Base-by-base conservation (phyloP, 2,329 filamentous ascomycete species). In the Seiridium cupressi region DNA sequence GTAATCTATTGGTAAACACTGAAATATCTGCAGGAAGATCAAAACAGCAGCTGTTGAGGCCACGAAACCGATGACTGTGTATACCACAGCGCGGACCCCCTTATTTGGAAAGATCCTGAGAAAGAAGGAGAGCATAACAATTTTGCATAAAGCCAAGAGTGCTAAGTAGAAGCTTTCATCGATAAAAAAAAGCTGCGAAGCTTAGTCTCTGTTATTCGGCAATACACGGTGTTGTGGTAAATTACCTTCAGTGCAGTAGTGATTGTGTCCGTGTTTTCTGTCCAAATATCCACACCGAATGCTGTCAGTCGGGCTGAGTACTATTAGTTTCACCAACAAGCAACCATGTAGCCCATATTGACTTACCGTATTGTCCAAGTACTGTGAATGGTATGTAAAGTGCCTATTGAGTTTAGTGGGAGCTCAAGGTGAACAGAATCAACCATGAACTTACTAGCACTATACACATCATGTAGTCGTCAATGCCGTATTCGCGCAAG, bases 401-500 rank as follows among this genome's bases (percentile, higher is more conserved):
- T 0, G 60, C 53, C 62, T 63, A 34, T 10, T 26, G 7, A 32
- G 2, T 73, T 34, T 2, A 68, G 58, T 1, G 75, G 62, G 51
- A 77, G 75, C 0, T 64, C 58, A 5, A 70, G 56, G 49, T 69
- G 18, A 26, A 76, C 1, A 75, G 13, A 0, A 58, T 44, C 57
- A 61, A 18, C 13, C 9, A 3, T 18, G 6, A 9, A 13, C 72
- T 46, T 66, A 77, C 74, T 60, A 68, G 66, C 18, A 73, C 69
- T n/a, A 67, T 62, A 4, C 74, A 62, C 68, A 78, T 74, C 18
- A 78, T 65, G 63, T 74, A 77, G 62, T 80, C 78, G 53, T 80
- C 77, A 4, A 71, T 13, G 34, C 72, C 73, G 31, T 74, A 70
- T 4, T 66, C 61, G 4, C 68, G 63, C 5, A 68, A 62, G 5